Percentiles rank a stretch among this genome's conserved stretches.
Evolutionary conservation across 495 filamentous ascomycete species (phyloP).

Genomic region (Daldinia concentrica): DNA sequence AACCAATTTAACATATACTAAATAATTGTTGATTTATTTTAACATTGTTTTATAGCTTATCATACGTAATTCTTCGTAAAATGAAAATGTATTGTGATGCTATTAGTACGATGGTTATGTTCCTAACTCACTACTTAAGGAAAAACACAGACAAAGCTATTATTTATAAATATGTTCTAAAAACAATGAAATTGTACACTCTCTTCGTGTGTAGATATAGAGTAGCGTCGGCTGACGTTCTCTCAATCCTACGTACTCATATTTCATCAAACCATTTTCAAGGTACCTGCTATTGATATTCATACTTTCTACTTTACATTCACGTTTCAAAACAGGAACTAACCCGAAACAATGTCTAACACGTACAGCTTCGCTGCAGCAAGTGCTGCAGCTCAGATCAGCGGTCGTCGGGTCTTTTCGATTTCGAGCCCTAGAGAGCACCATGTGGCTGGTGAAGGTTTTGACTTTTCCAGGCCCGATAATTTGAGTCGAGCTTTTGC

Average conservation of each 20-base stretch:
- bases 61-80: neutral
- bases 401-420: neutral
- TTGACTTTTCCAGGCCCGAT: neutral
- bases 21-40: neutral
- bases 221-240: neutral
- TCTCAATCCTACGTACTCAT: neutral
- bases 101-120: neutral
- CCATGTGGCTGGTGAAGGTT: neutral
- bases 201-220: neutral
- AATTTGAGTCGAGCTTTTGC: neutral
- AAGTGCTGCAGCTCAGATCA: neutral
- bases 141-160: neutral
- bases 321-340: neutral
- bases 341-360: neutral
- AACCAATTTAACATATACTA: neutral
- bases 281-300: neutral
- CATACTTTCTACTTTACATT: neutral
- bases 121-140: neutral
- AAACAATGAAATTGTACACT: neutral
- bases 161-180: neutral
- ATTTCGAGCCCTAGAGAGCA: neutral
- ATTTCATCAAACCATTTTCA: neutral
- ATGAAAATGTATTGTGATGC: neutral
- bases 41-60: neutral
- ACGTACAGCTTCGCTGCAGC: neutral